These are phyloP conservation scores for Pseudogymnoascus sp. DNA, from an alignment of 2,329 filamentous ascomycete species.

Conservation along the genomic window DNA sequence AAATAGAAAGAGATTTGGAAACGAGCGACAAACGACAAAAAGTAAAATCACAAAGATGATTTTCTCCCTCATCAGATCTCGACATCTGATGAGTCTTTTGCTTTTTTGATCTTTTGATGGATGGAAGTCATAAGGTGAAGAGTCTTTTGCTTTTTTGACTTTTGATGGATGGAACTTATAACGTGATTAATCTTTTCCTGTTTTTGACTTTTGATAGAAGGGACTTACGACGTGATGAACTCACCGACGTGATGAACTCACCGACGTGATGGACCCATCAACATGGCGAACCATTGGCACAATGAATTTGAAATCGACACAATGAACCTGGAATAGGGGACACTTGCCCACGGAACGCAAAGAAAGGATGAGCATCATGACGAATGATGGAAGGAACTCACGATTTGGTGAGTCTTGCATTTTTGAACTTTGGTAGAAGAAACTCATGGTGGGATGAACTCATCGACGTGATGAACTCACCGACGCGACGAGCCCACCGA, in stretches of 20 bases:
- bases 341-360: not conserved
- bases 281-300: no score
- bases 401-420: not conserved
- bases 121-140: not conserved
- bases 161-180: not conserved
- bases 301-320: no score
- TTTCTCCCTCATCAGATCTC: conserved; percentile 2
- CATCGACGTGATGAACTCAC: not conserved
- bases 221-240: no score
- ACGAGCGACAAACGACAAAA: not conserved
- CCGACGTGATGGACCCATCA: not conserved
- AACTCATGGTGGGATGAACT: not conserved
- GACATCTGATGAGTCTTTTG: not conserved
- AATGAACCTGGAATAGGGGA: not conserved
- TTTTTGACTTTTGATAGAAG: not conserved
- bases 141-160: not conserved
- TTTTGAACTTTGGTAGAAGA: not conserved
- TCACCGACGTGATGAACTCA: not conserved
- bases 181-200: not conserved
- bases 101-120: not conserved
- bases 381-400: not conserved
- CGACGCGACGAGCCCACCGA: not conserved
- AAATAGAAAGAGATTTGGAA: not conserved
- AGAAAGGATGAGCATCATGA: not conserved
- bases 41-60: not conserved